Percentiles rank a stretch among this genome's conserved stretches.
Conservation (phyloP, 495 filamentous ascomycete genomes). For the Neurospora intermedia region DNA sequence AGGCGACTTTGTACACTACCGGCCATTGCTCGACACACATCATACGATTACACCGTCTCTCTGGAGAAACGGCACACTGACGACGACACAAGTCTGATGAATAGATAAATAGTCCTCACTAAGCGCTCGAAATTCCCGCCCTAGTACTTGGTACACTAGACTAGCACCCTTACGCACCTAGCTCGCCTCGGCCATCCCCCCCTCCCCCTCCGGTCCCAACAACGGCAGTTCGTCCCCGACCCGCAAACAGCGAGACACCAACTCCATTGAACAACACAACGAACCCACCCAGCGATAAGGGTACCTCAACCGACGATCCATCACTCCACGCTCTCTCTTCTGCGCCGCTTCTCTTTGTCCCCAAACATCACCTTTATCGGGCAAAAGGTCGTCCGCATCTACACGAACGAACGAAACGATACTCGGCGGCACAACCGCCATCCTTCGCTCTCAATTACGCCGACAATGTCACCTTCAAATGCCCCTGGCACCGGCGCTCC, state of each 20-base stretch:
- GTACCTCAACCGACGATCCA: background rate
- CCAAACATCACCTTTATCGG: background rate
- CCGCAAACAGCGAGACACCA: background rate
- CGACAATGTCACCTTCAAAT: constrained; percentile 1
- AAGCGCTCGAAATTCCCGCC: background rate
- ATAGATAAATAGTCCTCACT: background rate
- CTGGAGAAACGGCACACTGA: background rate
- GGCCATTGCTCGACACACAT: background rate
- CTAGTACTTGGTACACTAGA: background rate
- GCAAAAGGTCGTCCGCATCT: background rate
- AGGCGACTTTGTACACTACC: background rate
- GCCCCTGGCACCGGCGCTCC: background rate
- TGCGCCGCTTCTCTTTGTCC: background rate
- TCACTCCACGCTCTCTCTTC: background rate
- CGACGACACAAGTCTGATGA: background rate
- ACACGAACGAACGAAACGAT: background rate
- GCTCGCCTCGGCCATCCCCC: background rate
- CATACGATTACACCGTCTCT: background rate
- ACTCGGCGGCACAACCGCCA: background rate
- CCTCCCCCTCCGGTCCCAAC: background rate
- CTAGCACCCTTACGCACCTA: background rate
- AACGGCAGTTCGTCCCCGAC: background rate
- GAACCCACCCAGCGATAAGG: background rate
- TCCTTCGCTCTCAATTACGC: background rate
- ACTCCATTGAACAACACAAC: background rate